A percentile compares a stretch with the other conserved stretches of the same genome.
phyloP scores from a whole-genome alignment of 2,329 filamentous ascomycete genomes.

The Lasiodiplodia sp. region DNA sequence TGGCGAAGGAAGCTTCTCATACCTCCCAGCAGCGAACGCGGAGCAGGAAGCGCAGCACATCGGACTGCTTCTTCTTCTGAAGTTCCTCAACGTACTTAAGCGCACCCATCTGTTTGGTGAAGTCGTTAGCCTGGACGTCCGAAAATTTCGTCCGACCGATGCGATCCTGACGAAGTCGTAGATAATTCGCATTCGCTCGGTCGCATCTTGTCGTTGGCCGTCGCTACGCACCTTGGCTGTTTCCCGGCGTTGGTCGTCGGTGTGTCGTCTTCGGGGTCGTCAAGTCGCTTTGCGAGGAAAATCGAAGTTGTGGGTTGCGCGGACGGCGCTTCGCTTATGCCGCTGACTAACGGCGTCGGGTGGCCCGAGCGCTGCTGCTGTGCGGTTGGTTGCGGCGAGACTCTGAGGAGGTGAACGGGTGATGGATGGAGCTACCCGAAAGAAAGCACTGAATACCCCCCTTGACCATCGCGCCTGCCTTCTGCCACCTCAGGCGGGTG shows the following conservation, averaged over 20 bases:
- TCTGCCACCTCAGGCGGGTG: too few species aligned
- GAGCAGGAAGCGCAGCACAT: constrained; percentile 99
- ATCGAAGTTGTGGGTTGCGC: constrained; percentile 40
- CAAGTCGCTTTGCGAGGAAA: constrained; percentile 38
- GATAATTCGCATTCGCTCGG: constrained; percentile 5
- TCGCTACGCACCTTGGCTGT: constrained; percentile 43
- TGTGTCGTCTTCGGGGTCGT: constrained; percentile 42
- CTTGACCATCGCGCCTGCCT: too few species aligned
- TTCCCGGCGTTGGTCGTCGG: constrained; percentile 29
- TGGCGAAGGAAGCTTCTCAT: constrained; percentile 45
- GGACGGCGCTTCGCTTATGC: constrained; percentile 26
- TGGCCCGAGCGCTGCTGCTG: background rate
- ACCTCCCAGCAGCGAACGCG: constrained; percentile 98
- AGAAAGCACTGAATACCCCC: too few species aligned
- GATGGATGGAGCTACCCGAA: too few species aligned
- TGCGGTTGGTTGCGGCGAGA: too few species aligned
- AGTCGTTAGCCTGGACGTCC: constrained; percentile 18
- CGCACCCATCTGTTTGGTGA: constrained; percentile 82
- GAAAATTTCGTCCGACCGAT: constrained; percentile 11
- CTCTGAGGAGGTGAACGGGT: too few species aligned
- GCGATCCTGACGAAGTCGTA: constrained; percentile 8
- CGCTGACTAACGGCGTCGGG: constrained; percentile 35
- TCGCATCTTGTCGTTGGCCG: constrained; percentile 27
- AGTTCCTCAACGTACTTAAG: constrained; percentile 99
- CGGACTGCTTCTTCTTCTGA: constrained; percentile 99